Conservation (phyloP, 2,329 filamentous ascomycete genomes). For the Amphichorda felina region DNA sequence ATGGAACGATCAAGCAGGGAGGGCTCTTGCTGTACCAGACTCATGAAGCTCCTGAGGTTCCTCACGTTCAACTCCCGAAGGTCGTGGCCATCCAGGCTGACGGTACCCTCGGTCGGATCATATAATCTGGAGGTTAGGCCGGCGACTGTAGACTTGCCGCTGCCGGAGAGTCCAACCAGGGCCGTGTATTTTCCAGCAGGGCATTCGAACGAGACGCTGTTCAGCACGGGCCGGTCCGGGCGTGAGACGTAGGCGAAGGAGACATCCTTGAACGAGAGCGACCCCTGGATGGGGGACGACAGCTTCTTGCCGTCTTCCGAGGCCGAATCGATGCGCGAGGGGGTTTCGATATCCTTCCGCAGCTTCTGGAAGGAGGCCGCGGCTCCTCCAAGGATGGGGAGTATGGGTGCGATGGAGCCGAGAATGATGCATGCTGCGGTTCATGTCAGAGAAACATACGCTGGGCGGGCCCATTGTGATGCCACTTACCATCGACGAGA, state of each 20-base stretch:
- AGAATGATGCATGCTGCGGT: constrained; percentile 43
- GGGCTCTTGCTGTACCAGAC: constrained; percentile 33
- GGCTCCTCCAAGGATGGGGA: constrained; percentile 48
- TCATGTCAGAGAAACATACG: constrained; percentile 7
- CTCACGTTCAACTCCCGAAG: constrained; percentile 34
- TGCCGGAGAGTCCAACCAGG: constrained; percentile 46
- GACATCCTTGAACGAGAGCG: constrained; percentile 27
- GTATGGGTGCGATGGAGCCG: constrained; percentile 48
- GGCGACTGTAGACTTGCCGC: constrained; percentile 45
- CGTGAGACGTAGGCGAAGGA: constrained; percentile 32
- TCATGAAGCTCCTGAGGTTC: constrained; percentile 26
- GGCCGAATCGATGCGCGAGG: constrained; percentile 30
- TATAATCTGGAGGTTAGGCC: constrained; percentile 45
- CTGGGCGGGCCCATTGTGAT: background rate
- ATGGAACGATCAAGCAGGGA: constrained; percentile 32
- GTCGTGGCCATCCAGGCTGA: constrained; percentile 35
- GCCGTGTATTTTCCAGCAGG: constrained; percentile 39
- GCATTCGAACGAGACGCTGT: constrained; percentile 31
- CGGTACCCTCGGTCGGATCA: constrained; percentile 34
- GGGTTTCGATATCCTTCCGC: constrained; percentile 41
- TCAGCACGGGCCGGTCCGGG: constrained; percentile 27
- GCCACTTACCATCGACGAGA: constrained; percentile 40
- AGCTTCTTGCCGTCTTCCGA: constrained; percentile 26
- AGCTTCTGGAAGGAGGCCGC: constrained; percentile 47
- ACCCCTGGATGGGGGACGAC: constrained; percentile 25